Conservation (phyloP, 805 yeast genomes). For the Saturnispora gosingensis region DNA sequence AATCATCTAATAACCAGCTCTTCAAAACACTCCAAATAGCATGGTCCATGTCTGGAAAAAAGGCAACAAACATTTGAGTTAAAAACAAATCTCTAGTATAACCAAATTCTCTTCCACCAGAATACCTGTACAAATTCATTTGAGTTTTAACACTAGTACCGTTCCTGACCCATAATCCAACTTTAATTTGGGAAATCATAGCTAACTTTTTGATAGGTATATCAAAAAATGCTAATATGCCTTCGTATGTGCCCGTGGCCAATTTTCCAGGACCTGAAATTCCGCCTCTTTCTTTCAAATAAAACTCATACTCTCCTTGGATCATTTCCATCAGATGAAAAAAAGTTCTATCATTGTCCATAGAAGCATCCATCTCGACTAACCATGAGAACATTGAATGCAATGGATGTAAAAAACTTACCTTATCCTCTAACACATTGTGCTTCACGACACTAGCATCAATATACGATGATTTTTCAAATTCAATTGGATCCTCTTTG, state of each 20-base stretch:
- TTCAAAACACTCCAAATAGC: conserved; percentile 49
- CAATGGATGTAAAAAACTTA: conserved; percentile 73
- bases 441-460: conserved; percentile 26
- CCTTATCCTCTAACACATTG: conserved; percentile 37
- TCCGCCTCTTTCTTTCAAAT: conserved; percentile 5
- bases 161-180: conserved; percentile 91
- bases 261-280: conserved; percentile 2
- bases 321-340: conserved; percentile 12
- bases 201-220: conserved; percentile 73
- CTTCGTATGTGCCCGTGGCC: conserved; percentile 12
- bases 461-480: conserved; percentile 17
- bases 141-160: conserved; percentile 78
- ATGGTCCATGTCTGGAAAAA: conserved; percentile 41
- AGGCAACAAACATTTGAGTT: conserved; percentile 49
- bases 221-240: conserved; percentile 41
- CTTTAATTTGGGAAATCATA: conserved; percentile 70
- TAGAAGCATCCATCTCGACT: conserved; percentile 40
- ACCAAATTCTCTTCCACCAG: conserved; percentile 77
- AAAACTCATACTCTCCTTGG: conserved; percentile 15
- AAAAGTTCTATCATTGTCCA: conserved; percentile 13
- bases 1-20: conserved; percentile 59
- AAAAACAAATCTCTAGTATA: conserved; percentile 69
- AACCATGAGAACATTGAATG: conserved; percentile 68
- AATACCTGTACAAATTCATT: conserved; percentile 64
- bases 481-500: conserved; percentile 19